Conservation (phyloP, 2,329 filamentous ascomycete genomes). For the Venturia pyrina region DNA sequence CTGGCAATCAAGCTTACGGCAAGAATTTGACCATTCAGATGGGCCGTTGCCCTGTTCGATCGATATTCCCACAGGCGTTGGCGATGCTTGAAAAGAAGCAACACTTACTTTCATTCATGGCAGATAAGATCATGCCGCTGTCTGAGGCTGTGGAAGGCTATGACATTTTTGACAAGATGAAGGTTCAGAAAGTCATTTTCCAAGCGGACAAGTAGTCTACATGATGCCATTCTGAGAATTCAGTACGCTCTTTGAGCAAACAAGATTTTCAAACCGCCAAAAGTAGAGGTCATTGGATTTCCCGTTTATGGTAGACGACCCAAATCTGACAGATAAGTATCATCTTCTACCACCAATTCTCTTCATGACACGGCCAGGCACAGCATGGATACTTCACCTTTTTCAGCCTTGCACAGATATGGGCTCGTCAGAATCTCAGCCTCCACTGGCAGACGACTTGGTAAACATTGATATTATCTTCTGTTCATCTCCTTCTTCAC, state of each 20-base stretch:
- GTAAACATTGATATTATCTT: neutral
- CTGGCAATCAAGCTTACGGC: constrained; percentile 37
- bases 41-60: constrained; percentile 40
- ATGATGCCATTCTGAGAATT: neutral
- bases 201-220: constrained; percentile 20
- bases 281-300: neutral
- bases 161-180: constrained; percentile 42
- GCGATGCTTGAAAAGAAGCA: constrained; percentile 37
- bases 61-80: constrained; percentile 39
- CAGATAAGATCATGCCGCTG: constrained; percentile 43
- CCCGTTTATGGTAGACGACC: neutral
- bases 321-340: neutral
- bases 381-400: neutral
- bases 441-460: neutral
- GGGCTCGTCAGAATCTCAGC: neutral
- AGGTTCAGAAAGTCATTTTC: constrained; percentile 44
- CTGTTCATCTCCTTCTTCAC: neutral
- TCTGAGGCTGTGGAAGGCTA: constrained; percentile 42
- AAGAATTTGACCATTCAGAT: constrained; percentile 42
- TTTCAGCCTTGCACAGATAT: neutral
- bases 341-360: neutral
- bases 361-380: neutral
- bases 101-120: constrained; percentile 41
- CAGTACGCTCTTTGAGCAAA: neutral
- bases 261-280: neutral